Evolutionary conservation across 371 early-diverging fungal species (phyloP).

Genomic region (Mycotypha africana): DNA sequence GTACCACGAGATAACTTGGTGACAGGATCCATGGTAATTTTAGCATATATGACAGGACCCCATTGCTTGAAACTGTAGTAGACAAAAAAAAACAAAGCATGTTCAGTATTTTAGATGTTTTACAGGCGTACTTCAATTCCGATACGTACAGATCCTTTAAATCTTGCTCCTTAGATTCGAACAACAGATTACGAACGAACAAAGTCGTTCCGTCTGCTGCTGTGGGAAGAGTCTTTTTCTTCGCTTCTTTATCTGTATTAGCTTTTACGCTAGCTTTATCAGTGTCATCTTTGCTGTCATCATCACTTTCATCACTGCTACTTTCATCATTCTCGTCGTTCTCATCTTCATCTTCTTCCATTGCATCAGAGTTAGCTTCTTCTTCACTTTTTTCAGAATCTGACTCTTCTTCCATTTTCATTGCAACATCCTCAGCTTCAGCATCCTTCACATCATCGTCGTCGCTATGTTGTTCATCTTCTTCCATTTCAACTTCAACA

Average conservation of each 20-base stretch:
- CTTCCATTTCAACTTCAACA: conserved; percentile 33
- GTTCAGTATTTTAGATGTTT: background rate
- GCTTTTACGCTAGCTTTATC: no score
- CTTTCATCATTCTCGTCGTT: conserved; percentile 31
- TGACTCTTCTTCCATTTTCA: conserved; percentile 35
- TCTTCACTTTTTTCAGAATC: conserved; percentile 16
- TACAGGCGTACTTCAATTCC: no score
- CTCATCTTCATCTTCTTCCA: conserved; percentile 20
- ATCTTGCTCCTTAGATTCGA: conserved; percentile 83
- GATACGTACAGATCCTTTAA: conserved; percentile 64
- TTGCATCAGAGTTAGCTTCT: background rate
- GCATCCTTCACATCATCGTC: conserved; percentile 3
- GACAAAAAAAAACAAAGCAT: background rate
- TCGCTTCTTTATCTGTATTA: background rate
- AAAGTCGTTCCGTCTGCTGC: conserved; percentile 72
- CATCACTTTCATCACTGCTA: conserved; percentile 31
- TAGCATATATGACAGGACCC: conserved; percentile 81
- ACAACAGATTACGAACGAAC: conserved; percentile 88
- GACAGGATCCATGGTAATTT: conserved; percentile 74
- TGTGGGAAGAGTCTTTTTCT: conserved; percentile 29
- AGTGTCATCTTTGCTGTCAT: conserved; percentile 24
- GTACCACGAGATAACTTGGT: conserved; percentile 87
- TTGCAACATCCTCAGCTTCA: no score
- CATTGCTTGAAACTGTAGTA: conserved; percentile 49
- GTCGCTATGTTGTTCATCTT: conserved; percentile 34